Base-by-base conservation (phyloP, 2,329 filamentous ascomycete genomes). In the Diaporthe vexans region DNA sequence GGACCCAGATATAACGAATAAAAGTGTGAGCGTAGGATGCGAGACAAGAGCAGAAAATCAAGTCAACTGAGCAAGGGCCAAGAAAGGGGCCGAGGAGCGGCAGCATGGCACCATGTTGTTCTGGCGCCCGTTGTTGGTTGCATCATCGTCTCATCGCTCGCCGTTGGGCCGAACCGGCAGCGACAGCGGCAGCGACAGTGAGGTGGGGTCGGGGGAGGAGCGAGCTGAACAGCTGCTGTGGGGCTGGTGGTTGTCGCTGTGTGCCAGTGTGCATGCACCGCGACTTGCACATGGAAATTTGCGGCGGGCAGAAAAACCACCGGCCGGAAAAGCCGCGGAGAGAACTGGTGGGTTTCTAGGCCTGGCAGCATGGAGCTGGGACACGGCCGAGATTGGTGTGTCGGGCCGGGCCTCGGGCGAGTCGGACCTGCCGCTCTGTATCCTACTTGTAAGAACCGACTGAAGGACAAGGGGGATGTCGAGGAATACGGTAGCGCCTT, bases 261-360 rank as follows among this genome's bases (percentile, higher is more conserved):
- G 37, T n/a, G n/a, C n/a, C n/a, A n/a, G n/a, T n/a, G n/a, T n/a
- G n/a, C n/a, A n/a, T 40, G 37, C 37, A 13, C 37, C 37, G 35
- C 35, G 9, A 33, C 17, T n/a, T 9, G 43, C 61, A 35, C 43
- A 51, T 35, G 48, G 15, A 19, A 43, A n/a, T 3, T 5, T 29
- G 43, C 74, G 71, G 74, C 40, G 54, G 52, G 51, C 43, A 75
- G 74, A 75, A 75, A 73, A 73, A 75, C 56, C n/a, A 9, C 71
- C 71, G 71, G 21, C 48, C 73, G 26, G 67, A 51, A 63, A 73
- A 58, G 33, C 71, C 61, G 63, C 63, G 51, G 59, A 58, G 54
- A 21, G 35, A 29, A 13, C 26, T 68, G 63, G 29, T 33, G 29
- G 29, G 29, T 5, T 29, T 29, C 29, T 29, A 29, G 3, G 29